phyloP scores from a whole-genome alignment of 257 asterid species.

The Scutellaria baicalensis region DNA sequence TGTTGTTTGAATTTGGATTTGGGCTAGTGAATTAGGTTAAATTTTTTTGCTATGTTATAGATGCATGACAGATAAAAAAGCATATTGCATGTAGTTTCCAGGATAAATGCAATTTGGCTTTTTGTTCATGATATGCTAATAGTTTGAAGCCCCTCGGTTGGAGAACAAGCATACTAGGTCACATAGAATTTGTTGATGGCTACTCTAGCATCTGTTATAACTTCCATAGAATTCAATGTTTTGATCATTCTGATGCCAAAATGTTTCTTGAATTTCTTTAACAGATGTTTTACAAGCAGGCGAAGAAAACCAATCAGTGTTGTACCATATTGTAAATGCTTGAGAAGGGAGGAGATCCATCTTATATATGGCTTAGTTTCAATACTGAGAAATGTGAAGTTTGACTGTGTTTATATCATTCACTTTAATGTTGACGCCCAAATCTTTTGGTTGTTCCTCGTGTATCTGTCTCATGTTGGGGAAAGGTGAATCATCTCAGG shows the following conservation, averaged over 20 bases:
- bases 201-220: neutral
- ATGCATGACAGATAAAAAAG: neutral
- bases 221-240: neutral
- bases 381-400: slow-evolving; percentile 7
- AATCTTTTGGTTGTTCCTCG: slow-evolving; percentile 5
- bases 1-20: neutral
- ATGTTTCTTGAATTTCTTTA: slow-evolving; percentile 2
- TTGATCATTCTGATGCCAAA: neutral
- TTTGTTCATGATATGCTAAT: neutral
- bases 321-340: slow-evolving; percentile 63
- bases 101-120: neutral
- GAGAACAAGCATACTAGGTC: neutral
- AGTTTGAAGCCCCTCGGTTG: neutral
- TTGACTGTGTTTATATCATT: slow-evolving; percentile 24
- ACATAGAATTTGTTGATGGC: neutral
- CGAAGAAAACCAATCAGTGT: slow-evolving; percentile 86
- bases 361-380: slow-evolving; percentile 10
- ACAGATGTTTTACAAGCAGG: slow-evolving; percentile 93
- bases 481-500: neutral
- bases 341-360: slow-evolving; percentile 1
- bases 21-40: neutral
- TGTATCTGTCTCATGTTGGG: neutral
- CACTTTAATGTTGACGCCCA: slow-evolving; percentile 10
- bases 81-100: neutral
- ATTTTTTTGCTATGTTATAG: neutral